phyloP scores from a whole-genome alignment of 495 filamentous ascomycete genomes.

The Bombardia bombarda region DNA sequence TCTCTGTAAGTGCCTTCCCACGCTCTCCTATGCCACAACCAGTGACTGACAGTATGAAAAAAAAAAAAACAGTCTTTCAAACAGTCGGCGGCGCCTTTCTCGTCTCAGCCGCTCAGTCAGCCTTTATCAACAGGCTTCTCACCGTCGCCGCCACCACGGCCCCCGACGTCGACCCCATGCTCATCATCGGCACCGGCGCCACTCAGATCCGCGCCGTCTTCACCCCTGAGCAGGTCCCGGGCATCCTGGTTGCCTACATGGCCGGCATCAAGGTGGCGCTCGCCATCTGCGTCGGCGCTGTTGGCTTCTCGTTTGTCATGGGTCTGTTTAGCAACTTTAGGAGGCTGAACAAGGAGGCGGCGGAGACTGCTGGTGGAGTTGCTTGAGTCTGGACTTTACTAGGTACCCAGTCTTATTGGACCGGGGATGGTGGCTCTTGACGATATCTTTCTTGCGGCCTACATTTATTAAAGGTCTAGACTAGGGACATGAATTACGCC shows the following conservation, averaged over 20 bases:
- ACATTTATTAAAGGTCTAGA: too few species aligned
- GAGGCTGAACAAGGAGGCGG: conserved; percentile 14
- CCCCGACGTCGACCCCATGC: conserved; percentile 36
- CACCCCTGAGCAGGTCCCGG: conserved; percentile 32
- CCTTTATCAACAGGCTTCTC: conserved; percentile 41
- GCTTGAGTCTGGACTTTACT: conserved; percentile 3
- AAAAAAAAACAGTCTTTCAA: conserved; percentile 47
- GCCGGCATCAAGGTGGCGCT: conserved; percentile 42
- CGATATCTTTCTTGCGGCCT: background rate
- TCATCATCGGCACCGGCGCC: conserved; percentile 26
- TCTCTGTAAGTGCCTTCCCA: conserved; percentile 33
- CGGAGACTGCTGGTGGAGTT: conserved; percentile 9
- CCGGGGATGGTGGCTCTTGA: background rate
- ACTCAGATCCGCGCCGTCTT: conserved; percentile 33
- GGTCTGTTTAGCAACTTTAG: conserved; percentile 16
- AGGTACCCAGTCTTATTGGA: too few species aligned
- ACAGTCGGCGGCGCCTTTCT: conserved; percentile 41
- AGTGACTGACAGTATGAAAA: conserved; percentile 25
- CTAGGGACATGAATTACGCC: too few species aligned
- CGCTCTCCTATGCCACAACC: background rate
- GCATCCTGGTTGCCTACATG: conserved; percentile 52
- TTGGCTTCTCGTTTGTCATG: conserved; percentile 16
- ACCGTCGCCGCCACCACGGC: conserved; percentile 24
- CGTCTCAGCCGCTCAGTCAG: conserved; percentile 36
- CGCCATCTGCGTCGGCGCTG: conserved; percentile 28